Percentiles rank a stretch among this genome's conserved stretches.
phyloP scores from a whole-genome alignment of 1,284 basidiomycete genomes.

The Fomitopsis pinicola region DNA sequence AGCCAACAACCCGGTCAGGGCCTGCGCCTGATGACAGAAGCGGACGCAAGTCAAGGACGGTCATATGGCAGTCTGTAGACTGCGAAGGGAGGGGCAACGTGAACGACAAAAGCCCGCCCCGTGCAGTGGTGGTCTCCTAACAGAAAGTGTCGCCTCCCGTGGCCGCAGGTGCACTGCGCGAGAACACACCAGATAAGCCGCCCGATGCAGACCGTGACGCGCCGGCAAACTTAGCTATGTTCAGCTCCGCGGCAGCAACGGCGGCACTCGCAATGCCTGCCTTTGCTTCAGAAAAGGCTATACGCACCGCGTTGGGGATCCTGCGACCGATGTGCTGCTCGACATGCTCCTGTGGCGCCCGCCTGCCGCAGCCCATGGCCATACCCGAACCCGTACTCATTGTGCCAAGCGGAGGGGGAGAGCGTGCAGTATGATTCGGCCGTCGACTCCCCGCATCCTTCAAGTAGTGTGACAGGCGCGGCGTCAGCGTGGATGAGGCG shows the following conservation, averaged over 20 bases:
- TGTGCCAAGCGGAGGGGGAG: too few species aligned
- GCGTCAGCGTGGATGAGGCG: too few species aligned
- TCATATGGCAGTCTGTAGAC: slow-evolving; percentile 37
- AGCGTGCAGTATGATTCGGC: too few species aligned
- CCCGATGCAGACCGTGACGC: slow-evolving; percentile 58
- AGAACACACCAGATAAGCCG: slow-evolving; percentile 48
- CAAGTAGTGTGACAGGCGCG: too few species aligned
- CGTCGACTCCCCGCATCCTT: too few species aligned
- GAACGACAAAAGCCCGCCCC: background rate
- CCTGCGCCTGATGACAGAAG: slow-evolving; percentile 23
- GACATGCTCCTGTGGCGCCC: too few species aligned
- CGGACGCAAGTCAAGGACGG: slow-evolving; percentile 50
- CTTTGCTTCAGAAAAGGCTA: slow-evolving; percentile 49
- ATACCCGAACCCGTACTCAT: too few species aligned
- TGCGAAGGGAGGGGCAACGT: slow-evolving; percentile 2
- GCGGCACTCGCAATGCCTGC: slow-evolving; percentile 24
- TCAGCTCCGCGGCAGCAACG: slow-evolving; percentile 5
- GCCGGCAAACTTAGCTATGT: slow-evolving; percentile 17
- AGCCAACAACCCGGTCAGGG: slow-evolving; percentile 40
- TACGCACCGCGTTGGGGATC: too few species aligned
- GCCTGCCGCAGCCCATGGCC: too few species aligned
- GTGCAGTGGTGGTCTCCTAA: background rate
- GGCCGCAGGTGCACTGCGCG: background rate
- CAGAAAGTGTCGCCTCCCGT: background rate
- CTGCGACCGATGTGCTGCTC: too few species aligned